Percentiles rank a stretch among this genome's conserved stretches.
Conservation (phyloP, 192 early-diverging fungal species). For the Powellomyces hirtus region DNA sequence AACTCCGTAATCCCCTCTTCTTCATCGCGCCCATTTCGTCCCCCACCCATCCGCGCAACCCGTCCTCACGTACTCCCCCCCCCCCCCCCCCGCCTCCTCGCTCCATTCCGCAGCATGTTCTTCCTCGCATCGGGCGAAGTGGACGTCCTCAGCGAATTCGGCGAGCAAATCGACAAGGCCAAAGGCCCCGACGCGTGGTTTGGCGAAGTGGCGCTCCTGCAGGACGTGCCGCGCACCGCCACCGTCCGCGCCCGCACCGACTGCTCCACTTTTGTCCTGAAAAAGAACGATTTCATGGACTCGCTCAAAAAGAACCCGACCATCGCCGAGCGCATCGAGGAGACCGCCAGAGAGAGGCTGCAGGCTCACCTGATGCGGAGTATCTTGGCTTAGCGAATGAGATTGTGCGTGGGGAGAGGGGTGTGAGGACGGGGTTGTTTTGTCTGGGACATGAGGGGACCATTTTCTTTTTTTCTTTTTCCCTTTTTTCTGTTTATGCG, state of each 20-base stretch:
- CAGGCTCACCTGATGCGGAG: conserved; percentile 49
- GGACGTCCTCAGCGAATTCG: conserved; percentile 50
- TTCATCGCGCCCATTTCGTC: neutral
- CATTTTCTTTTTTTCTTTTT: neutral
- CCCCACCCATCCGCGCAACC: neutral
- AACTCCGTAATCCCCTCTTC: neutral
- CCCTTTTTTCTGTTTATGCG: neutral
- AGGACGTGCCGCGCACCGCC: conserved; percentile 51
- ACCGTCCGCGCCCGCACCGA: conserved; percentile 28
- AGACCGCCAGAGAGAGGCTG: conserved; percentile 41
- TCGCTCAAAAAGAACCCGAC: conserved; percentile 34
- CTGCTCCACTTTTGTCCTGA: conserved; percentile 44
- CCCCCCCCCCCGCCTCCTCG: too few species aligned
- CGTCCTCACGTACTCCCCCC: too few species aligned
- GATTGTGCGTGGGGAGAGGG: neutral
- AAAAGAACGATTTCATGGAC: conserved; percentile 34
- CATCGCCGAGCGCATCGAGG: conserved; percentile 35
- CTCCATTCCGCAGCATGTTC: conserved; percentile 58
- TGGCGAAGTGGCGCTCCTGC: conserved; percentile 57
- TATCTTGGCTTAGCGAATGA: conserved; percentile 50
- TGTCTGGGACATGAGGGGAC: too few species aligned
- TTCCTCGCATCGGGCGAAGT: conserved; percentile 49
- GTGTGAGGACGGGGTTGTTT: too few species aligned
- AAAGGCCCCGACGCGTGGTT: conserved; percentile 43
- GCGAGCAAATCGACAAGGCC: conserved; percentile 41